These are phyloP conservation scores for Orbilia ellipsospora DNA, from an alignment of 2,329 filamentous ascomycete genomes.

Conservation along the genomic window DNA sequence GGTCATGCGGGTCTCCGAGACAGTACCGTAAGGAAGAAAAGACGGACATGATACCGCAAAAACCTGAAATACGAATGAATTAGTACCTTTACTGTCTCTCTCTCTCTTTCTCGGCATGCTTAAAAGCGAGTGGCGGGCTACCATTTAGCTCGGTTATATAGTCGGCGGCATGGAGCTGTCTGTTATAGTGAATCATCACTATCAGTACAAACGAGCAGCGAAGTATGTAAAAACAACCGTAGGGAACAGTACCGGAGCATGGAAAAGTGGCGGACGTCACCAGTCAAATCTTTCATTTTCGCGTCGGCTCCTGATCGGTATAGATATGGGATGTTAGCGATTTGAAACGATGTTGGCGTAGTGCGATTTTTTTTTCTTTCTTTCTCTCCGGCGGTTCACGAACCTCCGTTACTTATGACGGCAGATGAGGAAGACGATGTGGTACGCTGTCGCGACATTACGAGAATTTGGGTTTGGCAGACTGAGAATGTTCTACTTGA, in stretches of 20 bases:
- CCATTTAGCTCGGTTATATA: slow-evolving; percentile 85
- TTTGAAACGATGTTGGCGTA: neutral
- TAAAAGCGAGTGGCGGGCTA: slow-evolving; percentile 60
- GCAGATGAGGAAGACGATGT: slow-evolving; percentile 22
- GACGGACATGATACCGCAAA: slow-evolving; percentile 93
- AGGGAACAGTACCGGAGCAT: slow-evolving; percentile 63
- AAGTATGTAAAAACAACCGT: neutral
- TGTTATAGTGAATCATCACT: neutral
- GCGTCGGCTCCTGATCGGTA: slow-evolving; percentile 48
- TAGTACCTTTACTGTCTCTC: slow-evolving; percentile 1
- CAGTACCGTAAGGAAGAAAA: slow-evolving; percentile 96
- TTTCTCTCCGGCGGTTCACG: slow-evolving; percentile 2
- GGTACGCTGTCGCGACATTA: slow-evolving; percentile 51
- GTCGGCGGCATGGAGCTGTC: slow-evolving; percentile 78
- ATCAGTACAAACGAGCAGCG: neutral
- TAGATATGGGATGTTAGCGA: slow-evolving; percentile 11
- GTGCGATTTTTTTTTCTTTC: neutral
- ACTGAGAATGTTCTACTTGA: neutral
- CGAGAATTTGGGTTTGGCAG: slow-evolving; percentile 13
- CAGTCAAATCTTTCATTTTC: slow-evolving; percentile 56
- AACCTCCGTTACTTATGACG: slow-evolving; percentile 42
- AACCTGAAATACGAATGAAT: slow-evolving; percentile 67
- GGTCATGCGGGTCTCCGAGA: slow-evolving; percentile 74
- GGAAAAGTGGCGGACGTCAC: slow-evolving; percentile 61
- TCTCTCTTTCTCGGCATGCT: neutral